Evolutionary conservation across 2,329 filamentous ascomycete species (phyloP).

Genomic region (Fusarium zealandicum): DNA sequence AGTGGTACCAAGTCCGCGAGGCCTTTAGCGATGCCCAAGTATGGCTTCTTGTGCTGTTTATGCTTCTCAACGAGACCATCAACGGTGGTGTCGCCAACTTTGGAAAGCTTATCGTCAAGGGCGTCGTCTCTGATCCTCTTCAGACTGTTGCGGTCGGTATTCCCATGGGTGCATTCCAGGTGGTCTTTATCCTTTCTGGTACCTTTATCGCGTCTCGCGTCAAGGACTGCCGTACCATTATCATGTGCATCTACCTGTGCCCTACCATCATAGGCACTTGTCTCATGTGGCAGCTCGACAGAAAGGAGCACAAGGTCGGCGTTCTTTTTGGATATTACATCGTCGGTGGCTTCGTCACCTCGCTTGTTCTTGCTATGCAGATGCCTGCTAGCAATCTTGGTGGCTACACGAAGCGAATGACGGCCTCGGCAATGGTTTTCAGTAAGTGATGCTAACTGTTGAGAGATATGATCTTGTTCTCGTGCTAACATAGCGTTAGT

Average conservation of each 20-base stretch:
- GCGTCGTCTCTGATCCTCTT: conserved; percentile 45
- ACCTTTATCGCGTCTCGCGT: conserved; percentile 58
- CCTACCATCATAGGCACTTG: conserved; percentile 57
- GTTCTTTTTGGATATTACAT: conserved; percentile 62
- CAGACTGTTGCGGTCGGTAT: conserved; percentile 60
- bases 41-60: conserved; percentile 61
- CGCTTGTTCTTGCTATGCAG: conserved; percentile 61
- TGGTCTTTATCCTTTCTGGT: conserved; percentile 59
- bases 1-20: conserved; percentile 56
- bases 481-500: not conserved
- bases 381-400: conserved; percentile 58
- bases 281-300: conserved; percentile 58
- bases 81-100: conserved; percentile 63
- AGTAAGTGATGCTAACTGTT: conserved; percentile 48
- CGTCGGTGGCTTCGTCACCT: conserved; percentile 55
- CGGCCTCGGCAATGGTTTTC: conserved; percentile 55
- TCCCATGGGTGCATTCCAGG: conserved; percentile 59
- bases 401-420: conserved; percentile 57
- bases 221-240: conserved; percentile 55
- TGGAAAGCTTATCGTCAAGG: conserved; percentile 60
- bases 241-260: conserved; percentile 59
- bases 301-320: conserved; percentile 49
- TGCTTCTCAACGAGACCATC: conserved; percentile 61
- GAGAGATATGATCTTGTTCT: not conserved
- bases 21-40: conserved; percentile 58